Conservation (phyloP, 1,139 yeast species). For the Yamadazyma diddensiae region DNA sequence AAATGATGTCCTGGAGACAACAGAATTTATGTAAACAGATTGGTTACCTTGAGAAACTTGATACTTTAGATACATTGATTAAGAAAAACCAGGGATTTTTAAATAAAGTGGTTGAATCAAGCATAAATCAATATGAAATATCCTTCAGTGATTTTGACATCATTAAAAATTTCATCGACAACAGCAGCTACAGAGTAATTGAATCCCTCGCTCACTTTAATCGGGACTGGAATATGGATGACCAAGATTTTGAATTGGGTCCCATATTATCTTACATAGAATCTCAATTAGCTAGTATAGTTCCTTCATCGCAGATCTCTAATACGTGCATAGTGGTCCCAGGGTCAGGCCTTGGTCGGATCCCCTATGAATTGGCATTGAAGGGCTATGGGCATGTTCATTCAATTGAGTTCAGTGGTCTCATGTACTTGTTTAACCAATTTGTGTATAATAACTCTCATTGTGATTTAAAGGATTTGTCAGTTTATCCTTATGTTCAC, state of each 20-base stretch:
- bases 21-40: slow-evolving; percentile 50
- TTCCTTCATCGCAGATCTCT: slow-evolving; percentile 22
- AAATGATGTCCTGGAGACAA: slow-evolving; percentile 53
- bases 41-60: slow-evolving; percentile 56
- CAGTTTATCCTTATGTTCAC: slow-evolving; percentile 66
- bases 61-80: slow-evolving; percentile 42
- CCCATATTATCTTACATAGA: slow-evolving; percentile 53
- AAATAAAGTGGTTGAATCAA: slow-evolving; percentile 38
- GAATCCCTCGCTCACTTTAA: slow-evolving; percentile 73
- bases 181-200: slow-evolving; percentile 50
- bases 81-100: slow-evolving; percentile 45
- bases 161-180: slow-evolving; percentile 12
- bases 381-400: slow-evolving; percentile 45
- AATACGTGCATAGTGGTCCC: slow-evolving; percentile 61
- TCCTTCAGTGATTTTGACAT: slow-evolving; percentile 35
- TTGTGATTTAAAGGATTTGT: slow-evolving; percentile 14
- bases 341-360: slow-evolving; percentile 75
- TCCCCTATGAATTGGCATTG: slow-evolving; percentile 59
- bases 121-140: slow-evolving; percentile 41
- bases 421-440: slow-evolving; percentile 65
- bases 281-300: slow-evolving; percentile 24
- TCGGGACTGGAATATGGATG: slow-evolving; percentile 58
- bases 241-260: slow-evolving; percentile 34
- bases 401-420: slow-evolving; percentile 68
- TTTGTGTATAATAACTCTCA: slow-evolving; percentile 40